Evolutionary conservation across 441 rosid species (phyloP).

Genomic region (Flueggea neowawraea): DNA sequence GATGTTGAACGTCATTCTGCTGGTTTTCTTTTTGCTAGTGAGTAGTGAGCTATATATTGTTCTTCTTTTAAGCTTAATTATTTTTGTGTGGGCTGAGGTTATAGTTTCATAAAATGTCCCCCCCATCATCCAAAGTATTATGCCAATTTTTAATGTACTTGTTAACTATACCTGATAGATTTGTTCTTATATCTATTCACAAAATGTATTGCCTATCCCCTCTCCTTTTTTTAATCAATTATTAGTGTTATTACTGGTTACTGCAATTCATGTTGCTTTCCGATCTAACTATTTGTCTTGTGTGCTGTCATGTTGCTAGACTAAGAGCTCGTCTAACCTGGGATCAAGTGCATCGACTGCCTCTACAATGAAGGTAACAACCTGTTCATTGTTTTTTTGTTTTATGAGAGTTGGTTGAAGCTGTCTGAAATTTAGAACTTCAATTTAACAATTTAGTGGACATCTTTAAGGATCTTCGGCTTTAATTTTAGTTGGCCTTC

Average conservation of each 20-base stretch:
- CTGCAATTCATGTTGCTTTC: background rate
- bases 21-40: background rate
- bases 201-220: no score
- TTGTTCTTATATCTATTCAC: no score
- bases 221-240: no score
- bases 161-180: no score
- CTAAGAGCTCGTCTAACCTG: conserved; percentile 51
- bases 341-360: conserved; percentile 48
- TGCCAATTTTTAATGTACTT: no score
- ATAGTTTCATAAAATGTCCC: no score
- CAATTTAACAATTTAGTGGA: background rate
- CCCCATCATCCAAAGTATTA: no score
- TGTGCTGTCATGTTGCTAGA: conserved; percentile 21
- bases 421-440: background rate
- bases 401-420: background rate
- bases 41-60: no score
- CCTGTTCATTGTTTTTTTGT: background rate
- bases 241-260: background rate
- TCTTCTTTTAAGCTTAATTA: no score
- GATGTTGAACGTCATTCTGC: background rate
- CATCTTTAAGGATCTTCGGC: no score
- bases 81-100: no score
- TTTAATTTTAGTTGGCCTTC: no score
- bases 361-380: conserved; percentile 44
- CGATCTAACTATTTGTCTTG: background rate